Evolutionary conservation across 2,329 filamentous ascomycete species (phyloP).

Genomic region (Sarocladium oryzae): DNA sequence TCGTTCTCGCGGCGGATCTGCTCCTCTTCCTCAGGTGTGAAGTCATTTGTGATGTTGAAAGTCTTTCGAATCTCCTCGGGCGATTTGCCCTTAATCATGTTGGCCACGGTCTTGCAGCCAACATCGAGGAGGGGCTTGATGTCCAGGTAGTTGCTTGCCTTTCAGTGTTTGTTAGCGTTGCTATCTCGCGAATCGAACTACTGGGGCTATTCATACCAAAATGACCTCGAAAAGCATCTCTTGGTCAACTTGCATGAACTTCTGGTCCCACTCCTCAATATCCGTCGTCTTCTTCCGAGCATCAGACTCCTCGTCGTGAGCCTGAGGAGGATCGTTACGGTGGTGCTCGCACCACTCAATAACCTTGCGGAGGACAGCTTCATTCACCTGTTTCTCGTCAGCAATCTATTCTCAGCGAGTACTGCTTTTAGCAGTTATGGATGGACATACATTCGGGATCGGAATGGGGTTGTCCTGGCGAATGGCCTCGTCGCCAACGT

Average conservation of each 20-base stretch:
- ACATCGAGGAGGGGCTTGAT: slow-evolving; percentile 98
- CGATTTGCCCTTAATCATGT: slow-evolving; percentile 99
- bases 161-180: slow-evolving; percentile 17
- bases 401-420: slow-evolving; percentile 10
- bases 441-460: slow-evolving; percentile 66
- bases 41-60: slow-evolving; percentile 99
- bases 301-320: slow-evolving; percentile 84
- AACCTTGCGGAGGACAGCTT: slow-evolving; percentile 89
- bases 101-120: slow-evolving; percentile 98
- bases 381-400: slow-evolving; percentile 61
- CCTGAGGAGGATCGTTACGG: slow-evolving; percentile 76
- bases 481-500: slow-evolving; percentile 63
- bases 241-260: slow-evolving; percentile 99
- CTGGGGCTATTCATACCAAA: slow-evolving; percentile 57
- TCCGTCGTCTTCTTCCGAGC: slow-evolving; percentile 97
- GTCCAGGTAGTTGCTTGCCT: slow-evolving; percentile 97
- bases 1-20: slow-evolving; percentile 91
- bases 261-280: slow-evolving; percentile 99
- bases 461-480: slow-evolving; percentile 65
- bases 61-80: slow-evolving; percentile 99
- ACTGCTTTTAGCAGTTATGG: slow-evolving; percentile 9
- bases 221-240: slow-evolving; percentile 99
- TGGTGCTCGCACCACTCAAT: slow-evolving; percentile 98
- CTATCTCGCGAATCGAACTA: neutral
- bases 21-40: slow-evolving; percentile 97